phyloP scores from a whole-genome alignment of 1,139 yeast species.

The Pneumocystis murina region DNA sequence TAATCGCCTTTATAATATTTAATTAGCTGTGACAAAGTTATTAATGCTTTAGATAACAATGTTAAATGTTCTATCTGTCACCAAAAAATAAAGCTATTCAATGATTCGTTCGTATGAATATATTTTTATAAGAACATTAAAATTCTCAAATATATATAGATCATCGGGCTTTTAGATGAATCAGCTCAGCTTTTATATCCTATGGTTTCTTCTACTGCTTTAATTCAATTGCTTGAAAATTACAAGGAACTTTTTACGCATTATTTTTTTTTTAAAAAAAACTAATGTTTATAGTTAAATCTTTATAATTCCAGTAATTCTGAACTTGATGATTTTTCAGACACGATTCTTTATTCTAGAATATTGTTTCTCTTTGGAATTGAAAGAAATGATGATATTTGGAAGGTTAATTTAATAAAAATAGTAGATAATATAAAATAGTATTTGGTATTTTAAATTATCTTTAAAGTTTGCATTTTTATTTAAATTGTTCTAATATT shows the following conservation, averaged over 20 bases:
- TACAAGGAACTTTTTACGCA: neutral
- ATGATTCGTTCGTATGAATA: neutral
- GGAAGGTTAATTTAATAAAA: neutral
- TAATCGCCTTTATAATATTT: neutral
- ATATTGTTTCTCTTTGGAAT: neutral
- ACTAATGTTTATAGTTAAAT: neutral
- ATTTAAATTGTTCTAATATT: too few species aligned
- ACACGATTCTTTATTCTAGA: neutral
- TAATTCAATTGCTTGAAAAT: neutral
- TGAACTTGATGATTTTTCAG: neutral
- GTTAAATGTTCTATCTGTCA: neutral
- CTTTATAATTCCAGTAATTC: neutral
- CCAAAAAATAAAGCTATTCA: neutral
- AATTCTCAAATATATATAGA: neutral
- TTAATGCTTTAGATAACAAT: neutral
- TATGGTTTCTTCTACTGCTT: neutral
- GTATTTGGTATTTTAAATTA: neutral
- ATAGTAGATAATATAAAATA: neutral
- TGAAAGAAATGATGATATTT: neutral
- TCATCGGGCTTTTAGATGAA: neutral
- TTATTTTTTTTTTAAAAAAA: neutral
- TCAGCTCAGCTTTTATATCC: neutral
- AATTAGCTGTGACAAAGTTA: neutral
- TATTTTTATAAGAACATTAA: neutral
- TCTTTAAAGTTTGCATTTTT: neutral